Evolutionary conservation across 768 basidiomycete genomes (phyloP).

Genomic region (Amanita muscaria): DNA sequence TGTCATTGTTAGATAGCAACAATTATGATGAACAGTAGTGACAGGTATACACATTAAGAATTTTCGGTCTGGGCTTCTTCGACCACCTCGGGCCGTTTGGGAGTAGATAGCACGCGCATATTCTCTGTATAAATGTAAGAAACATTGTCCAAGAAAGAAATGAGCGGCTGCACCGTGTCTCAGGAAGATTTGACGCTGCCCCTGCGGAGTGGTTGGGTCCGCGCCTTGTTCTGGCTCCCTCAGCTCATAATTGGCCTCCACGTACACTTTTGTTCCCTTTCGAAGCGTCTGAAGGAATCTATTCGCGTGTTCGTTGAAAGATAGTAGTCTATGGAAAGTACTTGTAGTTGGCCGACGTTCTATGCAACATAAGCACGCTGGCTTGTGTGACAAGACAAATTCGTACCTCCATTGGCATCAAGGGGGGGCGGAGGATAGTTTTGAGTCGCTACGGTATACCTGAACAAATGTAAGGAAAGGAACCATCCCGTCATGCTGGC

Average conservation of each 20-base stretch:
- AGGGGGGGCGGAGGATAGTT: slow-evolving; percentile 51
- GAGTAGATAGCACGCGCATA: slow-evolving; percentile 38
- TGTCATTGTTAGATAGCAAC: not conserved
- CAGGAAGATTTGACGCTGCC: slow-evolving; percentile 77
- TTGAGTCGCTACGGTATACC: slow-evolving; percentile 71
- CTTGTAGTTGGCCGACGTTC: slow-evolving; percentile 44
- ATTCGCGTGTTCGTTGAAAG: slow-evolving; percentile 55
- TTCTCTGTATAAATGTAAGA: slow-evolving; percentile 31
- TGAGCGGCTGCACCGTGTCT: slow-evolving; percentile 50
- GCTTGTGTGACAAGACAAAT: not conserved
- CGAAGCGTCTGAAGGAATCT: slow-evolving; percentile 54
- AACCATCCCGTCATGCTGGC: not conserved
- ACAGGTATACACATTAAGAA: not conserved
- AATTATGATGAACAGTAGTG: slow-evolving; percentile 9
- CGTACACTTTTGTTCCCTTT: slow-evolving; percentile 72
- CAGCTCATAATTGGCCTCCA: slow-evolving; percentile 72
- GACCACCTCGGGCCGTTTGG: slow-evolving; percentile 13
- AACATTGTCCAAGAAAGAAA: slow-evolving; percentile 2
- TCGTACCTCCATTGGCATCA: slow-evolving; percentile 54
- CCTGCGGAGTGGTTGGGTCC: slow-evolving; percentile 57
- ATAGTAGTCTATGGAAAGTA: slow-evolving; percentile 73
- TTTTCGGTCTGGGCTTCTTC: not conserved
- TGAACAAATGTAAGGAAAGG: slow-evolving; percentile 19
- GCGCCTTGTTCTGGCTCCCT: slow-evolving; percentile 61
- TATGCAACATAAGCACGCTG: slow-evolving; percentile 18